Conservation (phyloP, 306 rosid species). For the Nissolia schottii region DNA sequence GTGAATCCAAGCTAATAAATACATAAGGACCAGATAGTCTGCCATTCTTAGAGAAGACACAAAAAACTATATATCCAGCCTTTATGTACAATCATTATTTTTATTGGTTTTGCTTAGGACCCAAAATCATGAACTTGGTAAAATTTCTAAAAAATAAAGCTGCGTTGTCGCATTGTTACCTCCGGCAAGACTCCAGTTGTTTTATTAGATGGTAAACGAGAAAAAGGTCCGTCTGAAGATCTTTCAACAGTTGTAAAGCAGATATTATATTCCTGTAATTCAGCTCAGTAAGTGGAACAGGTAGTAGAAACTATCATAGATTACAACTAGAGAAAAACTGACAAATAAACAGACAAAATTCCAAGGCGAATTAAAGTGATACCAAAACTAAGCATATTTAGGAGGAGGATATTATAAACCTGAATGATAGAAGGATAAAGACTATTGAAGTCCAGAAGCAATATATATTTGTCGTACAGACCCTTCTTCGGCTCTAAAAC, state of each 20-base stretch:
- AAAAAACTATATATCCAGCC: no score
- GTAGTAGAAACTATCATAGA: slow-evolving; percentile 12
- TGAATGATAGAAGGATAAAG: slow-evolving; percentile 98
- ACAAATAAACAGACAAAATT: slow-evolving; percentile 10
- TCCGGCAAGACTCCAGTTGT: slow-evolving; percentile 85
- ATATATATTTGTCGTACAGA: slow-evolving; percentile 86
- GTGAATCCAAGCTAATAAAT: not conserved
- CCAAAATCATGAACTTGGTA: not conserved
- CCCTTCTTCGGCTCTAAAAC: slow-evolving; percentile 98
- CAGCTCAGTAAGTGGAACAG: slow-evolving; percentile 15
- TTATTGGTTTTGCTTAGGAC: not conserved
- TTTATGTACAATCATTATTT: no score
- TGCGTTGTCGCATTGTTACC: slow-evolving; percentile 44
- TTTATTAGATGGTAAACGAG: slow-evolving; percentile 70
- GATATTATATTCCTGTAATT: slow-evolving; percentile 84
- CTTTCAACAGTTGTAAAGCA: slow-evolving; percentile 96
- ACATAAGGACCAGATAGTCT: not conserved
- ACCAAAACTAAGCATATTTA: slow-evolving; percentile 5
- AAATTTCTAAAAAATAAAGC: not conserved
- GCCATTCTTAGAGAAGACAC: not conserved
- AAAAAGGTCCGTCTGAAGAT: slow-evolving; percentile 55
- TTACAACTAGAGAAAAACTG: not conserved
- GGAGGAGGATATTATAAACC: slow-evolving; percentile 38
- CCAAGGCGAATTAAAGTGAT: not conserved
- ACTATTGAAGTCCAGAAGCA: slow-evolving; percentile 95